Evolutionary conservation across 176 grass and related monocot genomes (phyloP), one percentile per base, ranked within the genome.

Genomic region (Carex parvula): DNA sequence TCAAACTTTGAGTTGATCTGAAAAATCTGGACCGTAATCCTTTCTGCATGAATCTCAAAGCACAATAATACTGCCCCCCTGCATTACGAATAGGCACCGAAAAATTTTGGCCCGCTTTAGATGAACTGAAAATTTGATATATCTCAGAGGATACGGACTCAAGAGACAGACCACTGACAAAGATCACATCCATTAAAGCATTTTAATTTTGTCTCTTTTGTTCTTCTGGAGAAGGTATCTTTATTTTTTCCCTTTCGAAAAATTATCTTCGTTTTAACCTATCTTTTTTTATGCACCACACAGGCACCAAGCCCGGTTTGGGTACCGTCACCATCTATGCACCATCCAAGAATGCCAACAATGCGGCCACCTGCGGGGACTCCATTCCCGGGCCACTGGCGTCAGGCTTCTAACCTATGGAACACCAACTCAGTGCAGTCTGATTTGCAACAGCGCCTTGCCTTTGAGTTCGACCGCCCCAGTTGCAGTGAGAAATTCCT

Each of bases 401-500:
- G 95, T 62, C 95, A 98, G 64, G 84, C 84, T 74, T 54, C 88
- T 9, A 90, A 90, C 86, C 13, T 96, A 74, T 96, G 97, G 97
- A 90, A 89, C 71, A 32, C 88, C 73, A 88, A 86, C 72, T 89
- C 85, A 78, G 29, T 88, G 52, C 95, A 98, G 54, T 73, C 93
- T 3, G 93, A 99, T 68, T 84, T 99, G 87, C 97, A 99, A 83
- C 93, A 99, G 86, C 89, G 97, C 37, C 87, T 99, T 57, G 91
- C 93, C 70, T 99, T 82, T 88, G 97, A 99, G 86, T 99, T 99
- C 57, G 97, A 99, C 86, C 91, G 97, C 39, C 97, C 97, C 81
- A 96, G 56, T 81, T 84, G 83, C 32, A 89, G 88, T 29, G 97
- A 99, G 70, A 99, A 94, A 57, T 88, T 92, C 53, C 85, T 90